These are phyloP conservation scores for Cladosporium sp. DNA, from an alignment of 2,329 filamentous ascomycete genomes.

Conservation along the genomic window DNA sequence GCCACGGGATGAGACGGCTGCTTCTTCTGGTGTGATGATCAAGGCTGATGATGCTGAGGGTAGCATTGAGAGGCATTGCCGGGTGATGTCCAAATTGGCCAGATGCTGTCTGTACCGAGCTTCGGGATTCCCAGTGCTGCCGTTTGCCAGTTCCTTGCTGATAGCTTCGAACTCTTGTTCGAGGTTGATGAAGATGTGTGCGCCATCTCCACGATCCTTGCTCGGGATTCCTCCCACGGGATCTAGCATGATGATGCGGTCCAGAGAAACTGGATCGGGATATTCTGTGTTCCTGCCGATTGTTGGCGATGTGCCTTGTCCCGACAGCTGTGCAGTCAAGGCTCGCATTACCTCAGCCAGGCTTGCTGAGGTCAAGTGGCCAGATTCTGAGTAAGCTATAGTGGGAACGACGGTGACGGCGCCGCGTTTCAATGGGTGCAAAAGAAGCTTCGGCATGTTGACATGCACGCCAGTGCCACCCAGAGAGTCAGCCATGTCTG, in stretches of 20 bases:
- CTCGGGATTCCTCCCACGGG: constrained; percentile 79
- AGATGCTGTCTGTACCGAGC: constrained; percentile 47
- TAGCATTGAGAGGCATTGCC: constrained; percentile 66
- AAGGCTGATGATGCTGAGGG: constrained; percentile 82
- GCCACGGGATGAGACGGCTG: constrained; percentile 56
- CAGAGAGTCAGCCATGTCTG: constrained; percentile 17
- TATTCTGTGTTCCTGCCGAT: constrained; percentile 14
- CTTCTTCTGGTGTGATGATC: constrained; percentile 81
- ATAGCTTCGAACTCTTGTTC: constrained; percentile 81
- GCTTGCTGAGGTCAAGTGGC: constrained; percentile 46
- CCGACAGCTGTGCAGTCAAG: constrained; percentile 70
- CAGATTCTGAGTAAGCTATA: constrained; percentile 52
- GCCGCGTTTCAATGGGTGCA: constrained; percentile 63
- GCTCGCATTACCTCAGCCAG: constrained; percentile 68
- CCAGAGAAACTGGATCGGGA: constrained; percentile 54
- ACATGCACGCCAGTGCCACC: constrained; percentile 34
- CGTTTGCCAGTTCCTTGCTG: constrained; percentile 45
- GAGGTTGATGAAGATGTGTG: constrained; percentile 87
- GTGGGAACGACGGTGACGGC: constrained; percentile 67
- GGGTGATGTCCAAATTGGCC: constrained; percentile 70
- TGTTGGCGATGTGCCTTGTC: constrained; percentile 45
- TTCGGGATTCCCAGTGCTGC: not conserved
- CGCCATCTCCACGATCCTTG: constrained; percentile 53
- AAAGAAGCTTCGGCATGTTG: constrained; percentile 49
- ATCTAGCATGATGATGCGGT: constrained; percentile 86